These are phyloP conservation scores for Ricinus communis DNA, from an alignment of 345 rosid species.

Conservation along the genomic window DNA sequence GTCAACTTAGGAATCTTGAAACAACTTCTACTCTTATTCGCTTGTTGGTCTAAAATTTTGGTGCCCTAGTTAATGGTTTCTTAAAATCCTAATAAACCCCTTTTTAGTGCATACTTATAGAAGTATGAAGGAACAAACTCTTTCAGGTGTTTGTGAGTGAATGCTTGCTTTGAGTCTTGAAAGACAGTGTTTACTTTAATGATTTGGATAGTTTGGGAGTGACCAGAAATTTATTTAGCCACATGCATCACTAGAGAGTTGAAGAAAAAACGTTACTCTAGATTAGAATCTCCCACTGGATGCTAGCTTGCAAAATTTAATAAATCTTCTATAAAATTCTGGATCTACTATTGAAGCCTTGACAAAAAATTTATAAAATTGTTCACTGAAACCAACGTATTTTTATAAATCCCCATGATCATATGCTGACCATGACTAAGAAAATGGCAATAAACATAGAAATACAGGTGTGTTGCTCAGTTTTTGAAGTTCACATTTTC, in stretches of 20 bases:
- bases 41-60: neutral
- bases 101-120: neutral
- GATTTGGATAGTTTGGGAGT: neutral
- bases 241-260: neutral
- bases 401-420: neutral
- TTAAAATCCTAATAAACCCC: neutral
- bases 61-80: neutral
- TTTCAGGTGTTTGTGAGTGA: no score
- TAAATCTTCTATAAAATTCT: neutral
- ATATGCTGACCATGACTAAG: neutral
- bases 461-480: neutral
- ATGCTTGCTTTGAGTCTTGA: neutral
- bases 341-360: neutral
- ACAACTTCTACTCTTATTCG: neutral
- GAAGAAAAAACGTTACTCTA: neutral
- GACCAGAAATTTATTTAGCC: constrained; percentile 1
- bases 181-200: neutral
- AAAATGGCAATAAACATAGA: neutral
- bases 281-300: neutral
- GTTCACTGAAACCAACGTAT: neutral
- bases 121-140: no score
- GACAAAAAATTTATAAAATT: neutral
- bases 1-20: neutral
- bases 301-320: neutral
- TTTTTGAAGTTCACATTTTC: neutral